phyloP scores from a whole-genome alignment of 768 basidiomycete species.

The Lyophyllum semitale region DNA sequence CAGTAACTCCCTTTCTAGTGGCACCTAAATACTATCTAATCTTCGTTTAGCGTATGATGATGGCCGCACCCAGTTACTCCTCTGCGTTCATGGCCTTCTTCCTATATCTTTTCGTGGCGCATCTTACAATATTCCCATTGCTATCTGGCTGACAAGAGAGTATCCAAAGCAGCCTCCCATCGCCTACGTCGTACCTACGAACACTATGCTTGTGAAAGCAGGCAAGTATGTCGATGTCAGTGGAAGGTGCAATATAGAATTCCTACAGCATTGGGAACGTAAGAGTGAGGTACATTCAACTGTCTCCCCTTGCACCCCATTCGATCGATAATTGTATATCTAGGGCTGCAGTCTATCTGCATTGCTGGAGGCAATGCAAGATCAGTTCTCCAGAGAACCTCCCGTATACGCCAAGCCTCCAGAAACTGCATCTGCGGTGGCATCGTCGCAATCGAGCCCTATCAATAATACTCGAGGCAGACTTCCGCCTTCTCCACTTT shows the following conservation, averaged over 20 bases:
- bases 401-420: slow-evolving; percentile 88
- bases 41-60: slow-evolving; percentile 80
- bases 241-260: slow-evolving; percentile 70
- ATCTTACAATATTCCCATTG: slow-evolving; percentile 92
- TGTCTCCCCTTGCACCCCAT: slow-evolving; percentile 15
- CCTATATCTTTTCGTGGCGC: slow-evolving; percentile 78
- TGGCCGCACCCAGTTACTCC: slow-evolving; percentile 87
- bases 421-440: slow-evolving; percentile 20
- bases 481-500: slow-evolving; percentile 42
- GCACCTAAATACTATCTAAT: slow-evolving; percentile 12
- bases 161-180: slow-evolving; percentile 86
- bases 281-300: slow-evolving; percentile 74
- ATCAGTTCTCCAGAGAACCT: slow-evolving; percentile 81
- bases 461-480: slow-evolving; percentile 23
- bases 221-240: slow-evolving; percentile 78
- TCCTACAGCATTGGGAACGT: slow-evolving; percentile 74
- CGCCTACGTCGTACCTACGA: slow-evolving; percentile 89
- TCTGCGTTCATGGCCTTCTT: slow-evolving; percentile 89
- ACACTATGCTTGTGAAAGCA: slow-evolving; percentile 84
- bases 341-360: slow-evolving; percentile 79
- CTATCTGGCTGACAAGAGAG: slow-evolving; percentile 83
- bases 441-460: slow-evolving; percentile 7
- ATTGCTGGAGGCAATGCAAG: slow-evolving; percentile 76
- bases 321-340: slow-evolving; percentile 12
- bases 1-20: slow-evolving; percentile 26